Base-by-base conservation (phyloP, 2,329 filamentous ascomycete genomes). In the Pseudogymnoascus sp. region DNA sequence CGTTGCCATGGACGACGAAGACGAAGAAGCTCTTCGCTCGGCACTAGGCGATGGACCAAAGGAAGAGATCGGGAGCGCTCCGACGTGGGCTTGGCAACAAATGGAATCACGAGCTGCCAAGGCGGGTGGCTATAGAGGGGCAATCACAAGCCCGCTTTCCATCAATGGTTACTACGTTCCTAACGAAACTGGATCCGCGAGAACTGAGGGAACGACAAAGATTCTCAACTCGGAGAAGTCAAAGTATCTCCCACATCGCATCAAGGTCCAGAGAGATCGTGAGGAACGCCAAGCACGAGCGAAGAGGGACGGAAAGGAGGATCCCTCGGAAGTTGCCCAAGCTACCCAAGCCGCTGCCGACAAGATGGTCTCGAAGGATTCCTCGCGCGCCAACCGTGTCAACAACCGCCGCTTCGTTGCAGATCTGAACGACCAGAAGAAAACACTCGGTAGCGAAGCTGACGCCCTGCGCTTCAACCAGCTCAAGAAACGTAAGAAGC, bases 401-500 rank as follows among this genome's bases (percentile, higher is more conserved):
- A 97, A 96, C 74, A 97, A 97, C 73, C 91, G 94, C 64, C 91
- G 94, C 59, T 88, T 95, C 66, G 89, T 96, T 67, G 94, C 94
- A 62, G 94, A 97, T 71, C 88, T 99, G 69, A 96, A 96, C 73
- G 91, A 94, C 53, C 92, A 97, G 75, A 96, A 96, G 79, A 91
- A 91, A 77, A 89, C 87, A 11, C 82, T 91, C 18, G 89, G 88
- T 62, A 84, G 85, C 66, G 92, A 96, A 68, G 91, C 92, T 62
- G 93, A 97, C 70, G 91, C 94, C 31, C 85, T 99, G 71, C 90
- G 93, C 64, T 99, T 99, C 83, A 99, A 99, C 76, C 94, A 97
- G 78, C 86, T 99, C 64, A 97, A 97, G 83, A 99, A 97, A 78
- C 90, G 94, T 66, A 99, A 97, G 85, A 99, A 99, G 81, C 92